Percentiles rank a stretch among this genome's conserved stretches.
phyloP scores from a whole-genome alignment of 176 grass and related monocot genomes.

The Aegilops bicornis region DNA sequence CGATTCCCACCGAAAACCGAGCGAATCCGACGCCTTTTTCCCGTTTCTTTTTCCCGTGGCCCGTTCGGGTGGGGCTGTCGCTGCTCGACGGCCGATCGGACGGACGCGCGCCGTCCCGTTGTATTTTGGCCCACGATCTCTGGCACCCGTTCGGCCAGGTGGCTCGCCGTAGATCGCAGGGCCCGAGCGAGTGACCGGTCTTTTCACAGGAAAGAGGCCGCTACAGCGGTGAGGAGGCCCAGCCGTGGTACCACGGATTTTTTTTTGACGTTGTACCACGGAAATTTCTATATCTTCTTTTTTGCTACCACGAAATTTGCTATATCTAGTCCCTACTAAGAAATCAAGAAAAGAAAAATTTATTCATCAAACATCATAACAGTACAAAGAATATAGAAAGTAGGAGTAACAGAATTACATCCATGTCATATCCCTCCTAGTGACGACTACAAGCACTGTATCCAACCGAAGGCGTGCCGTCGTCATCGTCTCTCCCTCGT shows the following conservation, averaged over 20 bases:
- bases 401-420: no score
- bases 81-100: conserved; percentile 2
- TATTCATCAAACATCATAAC: no score
- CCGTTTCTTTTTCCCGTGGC: not conserved
- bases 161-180: not conserved
- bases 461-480: no score
- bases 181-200: not conserved
- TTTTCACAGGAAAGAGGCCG: conserved; percentile 1
- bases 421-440: no score
- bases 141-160: not conserved
- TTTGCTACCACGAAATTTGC: no score
- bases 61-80: not conserved
- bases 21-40: conserved; percentile 27
- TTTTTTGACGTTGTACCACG: not conserved
- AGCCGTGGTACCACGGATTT: not conserved
- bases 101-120: not conserved
- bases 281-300: no score
- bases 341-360: no score
- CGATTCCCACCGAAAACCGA: conserved; percentile 7
- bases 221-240: not conserved
- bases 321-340: no score
- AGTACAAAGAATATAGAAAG: no score
- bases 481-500: no score
- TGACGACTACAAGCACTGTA: no score
- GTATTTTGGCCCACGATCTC: not conserved